Evolutionary conservation across 352 stramenopile species (phyloP).

Genomic region (Phytophthora meadii): DNA sequence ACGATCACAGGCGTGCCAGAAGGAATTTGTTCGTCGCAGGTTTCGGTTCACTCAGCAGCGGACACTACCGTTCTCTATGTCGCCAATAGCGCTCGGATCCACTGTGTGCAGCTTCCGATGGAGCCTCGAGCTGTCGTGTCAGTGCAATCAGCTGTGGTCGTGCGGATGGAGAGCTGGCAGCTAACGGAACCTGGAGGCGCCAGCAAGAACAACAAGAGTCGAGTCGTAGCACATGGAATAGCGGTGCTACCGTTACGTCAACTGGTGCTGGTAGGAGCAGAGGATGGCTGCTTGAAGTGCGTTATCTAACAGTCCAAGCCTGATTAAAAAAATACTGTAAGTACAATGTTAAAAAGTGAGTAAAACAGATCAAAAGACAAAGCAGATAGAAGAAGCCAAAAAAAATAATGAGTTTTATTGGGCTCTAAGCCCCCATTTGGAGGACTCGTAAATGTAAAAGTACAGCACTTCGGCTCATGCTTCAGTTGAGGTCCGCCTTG

Average conservation of each 20-base stretch:
- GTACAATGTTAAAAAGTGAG: constrained; percentile 9
- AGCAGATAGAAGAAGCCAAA: constrained; percentile 15
- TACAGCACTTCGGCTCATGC: constrained; percentile 31
- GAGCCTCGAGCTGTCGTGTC: constrained; percentile 38
- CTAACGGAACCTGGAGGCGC: constrained; percentile 45
- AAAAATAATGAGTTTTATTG: constrained; percentile 31
- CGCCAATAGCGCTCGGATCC: constrained; percentile 44
- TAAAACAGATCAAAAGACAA: not conserved
- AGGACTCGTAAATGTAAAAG: constrained; percentile 32
- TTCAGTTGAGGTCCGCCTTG: constrained; percentile 9
- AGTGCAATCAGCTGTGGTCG: constrained; percentile 10
- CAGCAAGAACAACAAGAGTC: constrained; percentile 57
- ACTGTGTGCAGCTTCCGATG: constrained; percentile 45
- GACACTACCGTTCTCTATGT: constrained; percentile 60
- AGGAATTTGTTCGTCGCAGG: constrained; percentile 47
- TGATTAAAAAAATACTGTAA: constrained; percentile 14
- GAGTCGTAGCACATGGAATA: constrained; percentile 45
- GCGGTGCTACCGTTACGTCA: constrained; percentile 66
- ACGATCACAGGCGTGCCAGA: constrained; percentile 66
- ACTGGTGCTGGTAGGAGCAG: constrained; percentile 62
- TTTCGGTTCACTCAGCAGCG: constrained; percentile 56
- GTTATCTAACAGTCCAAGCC: constrained; percentile 28
- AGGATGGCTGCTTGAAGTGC: constrained; percentile 72
- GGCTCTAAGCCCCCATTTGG: constrained; percentile 15
- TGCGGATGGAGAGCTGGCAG: constrained; percentile 60